Base-by-base conservation (phyloP, 768 basidiomycete species). In the Lactarius hengduanensis region DNA sequence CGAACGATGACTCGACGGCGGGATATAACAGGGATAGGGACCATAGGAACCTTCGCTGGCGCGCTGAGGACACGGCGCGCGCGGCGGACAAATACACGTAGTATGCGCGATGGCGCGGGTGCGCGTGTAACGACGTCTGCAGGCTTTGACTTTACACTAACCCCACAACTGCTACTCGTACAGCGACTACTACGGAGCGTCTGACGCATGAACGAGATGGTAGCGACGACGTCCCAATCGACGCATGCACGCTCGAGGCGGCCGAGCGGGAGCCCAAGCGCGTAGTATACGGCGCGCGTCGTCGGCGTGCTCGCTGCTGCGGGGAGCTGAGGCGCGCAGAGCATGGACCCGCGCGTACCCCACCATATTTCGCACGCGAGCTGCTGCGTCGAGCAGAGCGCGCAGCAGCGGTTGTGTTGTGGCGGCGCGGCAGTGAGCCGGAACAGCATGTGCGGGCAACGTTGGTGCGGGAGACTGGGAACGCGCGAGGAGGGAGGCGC, bases 321-420 rank as follows among this genome's bases (percentile, higher is more conserved):
- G 5, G 45, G 58, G 2, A 60, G 20, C 34, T 2, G 55, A 22
- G 66, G 66, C 15, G 20, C 58, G 34, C 58, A 16, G 4, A 67
- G 66, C 8, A 6, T 18, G 10, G 30, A 15, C 9, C n/a, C 20
- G 20, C 38, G 47, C 6, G 56, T 55, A 7, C 11, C 9, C 58
- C 20, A 67, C 66, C 66, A 67, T 13, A 43, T 47, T 10, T 63
- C 57, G 38, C 66, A 67, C 2, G 66, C 66, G 15, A 47, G 53
- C 7, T 63, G 54, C 20, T 63, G 62, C 11, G 30, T 26, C 10
- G n/a, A 15, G 26, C 59, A 65, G 16, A 16, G n/a, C 4, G 18
- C 10, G 32, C 59, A 65, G 11, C 26, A 45, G 28, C 6, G 28
- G 2, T 2, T 28, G 8, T 45, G 43, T n/a, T n/a, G 43, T n/a